Base-by-base conservation (phyloP, 225 moss, liverwort and hornwort genomes). In the Takakia lepidozioides region DNA sequence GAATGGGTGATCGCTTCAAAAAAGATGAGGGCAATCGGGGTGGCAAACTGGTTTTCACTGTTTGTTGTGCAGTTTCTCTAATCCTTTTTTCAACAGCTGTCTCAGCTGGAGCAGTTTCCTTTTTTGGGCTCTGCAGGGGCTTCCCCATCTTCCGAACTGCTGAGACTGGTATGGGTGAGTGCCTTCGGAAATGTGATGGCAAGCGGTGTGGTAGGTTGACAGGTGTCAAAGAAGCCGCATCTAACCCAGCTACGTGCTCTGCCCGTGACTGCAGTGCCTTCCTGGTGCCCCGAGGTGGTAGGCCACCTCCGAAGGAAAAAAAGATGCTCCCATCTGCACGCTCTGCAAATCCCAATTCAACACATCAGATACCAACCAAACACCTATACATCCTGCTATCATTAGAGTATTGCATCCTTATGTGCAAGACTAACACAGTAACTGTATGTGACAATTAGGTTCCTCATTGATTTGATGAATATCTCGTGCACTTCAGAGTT, bases 311-410 rank as follows among this genome's bases (percentile, higher is more conserved):
- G 25, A 86, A 86, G 51, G 83, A 75, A 63, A 79, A 86, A 25
- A 75, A 64, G n/a, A 86, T 66, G 70, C 75, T 86, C 61, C 86
- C 86, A 76, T 86, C 86, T 86, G 86, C 83, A 79, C 82, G 86
- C 78, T 86, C 86, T 86, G 86, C 79, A 69, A 86, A 75, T 62
- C 76, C 79, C 75, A 83, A 73, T 71, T 81, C 75, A 68, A 46
- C 58, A 72, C 63, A 76, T 78, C 82, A 82, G 78, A 69, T 64
- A 60, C 66, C 29, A 63, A 66, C 48, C 57, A 46, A 23, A 27
- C 60, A 57, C 49, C 3, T 24, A 9, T 9, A 19, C 44, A 2
- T 24, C 44, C n/a, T n/a, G n/a, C n/a, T n/a, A n/a, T n/a, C n/a
- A n/a, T n/a, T n/a, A n/a, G n/a, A n/a, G n/a, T n/a, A n/a, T n/a